A percentile compares a stretch with the other conserved stretches of the same genome.
phyloP scores from a whole-genome alignment of 73 alveolate species.

The Stentor coeruleus region DNA sequence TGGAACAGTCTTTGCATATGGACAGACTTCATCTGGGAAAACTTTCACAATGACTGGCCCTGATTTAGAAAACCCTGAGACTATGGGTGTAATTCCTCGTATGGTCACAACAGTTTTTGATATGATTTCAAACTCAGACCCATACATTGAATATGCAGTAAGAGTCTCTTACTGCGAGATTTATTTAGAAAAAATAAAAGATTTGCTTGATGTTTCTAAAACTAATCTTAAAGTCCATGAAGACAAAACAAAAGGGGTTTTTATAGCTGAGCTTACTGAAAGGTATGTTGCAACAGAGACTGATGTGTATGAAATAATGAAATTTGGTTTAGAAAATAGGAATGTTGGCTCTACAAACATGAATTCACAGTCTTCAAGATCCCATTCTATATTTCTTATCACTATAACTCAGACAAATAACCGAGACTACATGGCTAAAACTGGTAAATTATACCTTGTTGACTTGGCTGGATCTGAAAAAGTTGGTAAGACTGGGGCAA shows the following conservation, averaged over 20 bases:
- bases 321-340: constrained; percentile 60
- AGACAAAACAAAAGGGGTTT: constrained; percentile 73
- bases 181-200: constrained; percentile 72
- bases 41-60: constrained; percentile 87
- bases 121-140: constrained; percentile 49
- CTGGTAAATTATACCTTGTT: constrained; percentile 76
- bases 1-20: constrained; percentile 85
- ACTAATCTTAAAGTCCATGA: constrained; percentile 63
- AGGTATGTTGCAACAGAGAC: constrained; percentile 46
- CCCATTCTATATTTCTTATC: constrained; percentile 72
- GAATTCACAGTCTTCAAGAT: constrained; percentile 81
- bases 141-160: constrained; percentile 67
- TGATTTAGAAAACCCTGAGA: constrained; percentile 53
- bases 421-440: constrained; percentile 64
- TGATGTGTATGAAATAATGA: constrained; percentile 66
- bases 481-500: constrained; percentile 82
- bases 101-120: constrained; percentile 70
- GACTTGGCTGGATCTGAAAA: constrained; percentile 94
- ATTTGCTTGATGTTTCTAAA: constrained; percentile 57
- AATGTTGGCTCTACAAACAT: constrained; percentile 53
- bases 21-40: constrained; percentile 87
- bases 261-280: constrained; percentile 77
- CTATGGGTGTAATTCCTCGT: constrained; percentile 71
- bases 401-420: constrained; percentile 71
- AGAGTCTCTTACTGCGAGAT: constrained; percentile 74